Evolutionary conservation across 2,329 filamentous ascomycete genomes (phyloP).

Genomic region (Chaetomium olivaceum): DNA sequence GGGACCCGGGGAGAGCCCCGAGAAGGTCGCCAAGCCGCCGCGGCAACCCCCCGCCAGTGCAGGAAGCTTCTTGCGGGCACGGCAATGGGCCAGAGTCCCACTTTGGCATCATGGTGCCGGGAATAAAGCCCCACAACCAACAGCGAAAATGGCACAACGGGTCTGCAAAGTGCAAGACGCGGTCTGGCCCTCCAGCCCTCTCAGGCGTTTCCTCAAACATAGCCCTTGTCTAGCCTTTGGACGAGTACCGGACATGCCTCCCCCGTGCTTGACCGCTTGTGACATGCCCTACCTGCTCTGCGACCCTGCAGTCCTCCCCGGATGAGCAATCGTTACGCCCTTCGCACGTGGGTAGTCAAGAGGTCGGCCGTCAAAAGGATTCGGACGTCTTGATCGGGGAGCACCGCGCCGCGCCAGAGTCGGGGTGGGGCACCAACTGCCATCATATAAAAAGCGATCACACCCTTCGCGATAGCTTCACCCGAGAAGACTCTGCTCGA

Average conservation of each 20-base stretch:
- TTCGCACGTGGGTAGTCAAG: background rate
- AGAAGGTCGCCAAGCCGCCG: background rate
- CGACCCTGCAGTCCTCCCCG: background rate
- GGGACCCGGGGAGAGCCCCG: background rate
- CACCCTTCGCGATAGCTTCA: background rate
- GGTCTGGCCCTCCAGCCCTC: background rate
- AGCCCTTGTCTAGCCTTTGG: background rate
- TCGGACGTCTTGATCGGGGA: background rate
- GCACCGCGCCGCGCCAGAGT: background rate
- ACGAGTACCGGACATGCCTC: slow-evolving; percentile 1
- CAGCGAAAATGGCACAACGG: background rate
- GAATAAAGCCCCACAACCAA: slow-evolving; percentile 13
- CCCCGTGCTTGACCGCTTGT: slow-evolving; percentile 3
- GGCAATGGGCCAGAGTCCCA: background rate
- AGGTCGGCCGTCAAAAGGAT: background rate
- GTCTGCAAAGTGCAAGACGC: background rate
- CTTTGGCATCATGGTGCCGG: slow-evolving; percentile 3
- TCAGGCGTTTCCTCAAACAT: background rate
- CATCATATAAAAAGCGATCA: background rate
- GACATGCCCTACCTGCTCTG: background rate
- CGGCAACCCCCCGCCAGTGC: background rate
- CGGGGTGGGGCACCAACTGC: background rate
- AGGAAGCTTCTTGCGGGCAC: background rate
- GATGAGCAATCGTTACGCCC: slow-evolving; percentile 11
- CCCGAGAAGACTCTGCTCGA: background rate